Percentiles rank a stretch among this genome's conserved stretches.
Conservation (phyloP, 2,329 filamentous ascomycete genomes). For the Penicillium decumbens region DNA sequence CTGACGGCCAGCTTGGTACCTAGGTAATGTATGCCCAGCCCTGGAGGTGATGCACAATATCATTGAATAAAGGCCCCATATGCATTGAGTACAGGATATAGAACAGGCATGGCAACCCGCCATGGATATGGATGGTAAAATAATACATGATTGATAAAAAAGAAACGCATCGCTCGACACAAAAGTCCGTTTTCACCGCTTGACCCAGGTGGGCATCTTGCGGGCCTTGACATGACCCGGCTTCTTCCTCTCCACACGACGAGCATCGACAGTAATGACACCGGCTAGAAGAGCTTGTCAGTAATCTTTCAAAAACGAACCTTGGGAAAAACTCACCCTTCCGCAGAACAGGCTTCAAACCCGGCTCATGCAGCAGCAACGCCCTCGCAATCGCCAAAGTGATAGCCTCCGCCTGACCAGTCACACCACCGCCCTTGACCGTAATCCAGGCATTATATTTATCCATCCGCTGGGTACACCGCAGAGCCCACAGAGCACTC, state of each 20-base stretch:
- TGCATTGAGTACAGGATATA: constrained; percentile 31
- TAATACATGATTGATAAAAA: constrained; percentile 28
- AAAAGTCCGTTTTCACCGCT: constrained; percentile 50
- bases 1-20: no score
- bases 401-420: constrained; percentile 91
- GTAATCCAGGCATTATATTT: constrained; percentile 96
- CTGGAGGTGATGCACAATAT: neutral
- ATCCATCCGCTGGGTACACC: constrained; percentile 74
- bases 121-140: constrained; percentile 24
- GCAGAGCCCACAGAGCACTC: constrained; percentile 87
- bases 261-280: constrained; percentile 82
- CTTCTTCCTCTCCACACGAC: constrained; percentile 97
- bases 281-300: constrained; percentile 60
- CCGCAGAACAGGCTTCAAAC: constrained; percentile 78
- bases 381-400: constrained; percentile 86
- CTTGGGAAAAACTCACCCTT: constrained; percentile 63
- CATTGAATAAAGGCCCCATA: constrained; percentile 19
- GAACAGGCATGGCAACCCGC: constrained; percentile 23
- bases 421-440: constrained; percentile 80
- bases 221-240: constrained; percentile 90
- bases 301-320: constrained; percentile 3
- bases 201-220: constrained; percentile 98
- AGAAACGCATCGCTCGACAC: constrained; percentile 13
- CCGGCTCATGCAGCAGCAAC: constrained; percentile 84
- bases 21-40: no score